Base-by-base conservation (phyloP, 495 filamentous ascomycete species). In the Neurospora cerealis region DNA sequence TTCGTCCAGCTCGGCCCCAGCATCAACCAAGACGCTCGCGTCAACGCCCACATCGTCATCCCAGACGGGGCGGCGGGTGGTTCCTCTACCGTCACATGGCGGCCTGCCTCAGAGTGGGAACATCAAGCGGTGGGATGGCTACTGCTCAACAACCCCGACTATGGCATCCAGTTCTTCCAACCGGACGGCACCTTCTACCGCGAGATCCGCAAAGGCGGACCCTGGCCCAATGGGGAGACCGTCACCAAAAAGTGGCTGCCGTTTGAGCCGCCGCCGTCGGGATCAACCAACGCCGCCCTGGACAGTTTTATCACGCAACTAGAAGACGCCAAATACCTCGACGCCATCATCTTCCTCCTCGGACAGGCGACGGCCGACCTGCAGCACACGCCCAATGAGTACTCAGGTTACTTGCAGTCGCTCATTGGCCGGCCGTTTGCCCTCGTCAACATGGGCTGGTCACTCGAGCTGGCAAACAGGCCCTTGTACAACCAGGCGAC, bases 101-200 rank as follows among this genome's bases (percentile, higher is more conserved):
- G 73, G 10, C 72, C 75, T 1, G 41, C 74, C 9, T 41, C 71
- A 0, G 84, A 88, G 32, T 85, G 79, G 80, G 87, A 88, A 62
- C 82, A 82, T 54, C 87, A 86, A 21, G 79, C 88, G 71, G 88
- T 82, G 82, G 87, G 88, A 2, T 89, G 87, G 87, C 38, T 88
- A 1, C 76, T 89, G 1, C 72, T 83, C 73, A 89, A 89, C 79
- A 88, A 83, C 75, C 79, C 75, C 66, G 81, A 89, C 74, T 72
- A 76, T 34, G 84, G 83, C 2, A 69, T 90, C 8, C 87, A 89
- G 75, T 37, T 89, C 19, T 89, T 89, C 75, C 69, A 79, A 0
- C 41, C 73, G 0, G 85, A 88, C 66, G 88, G 88, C 5, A 82
- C 76, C 1, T 89, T 89, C 78, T 87, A 86, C 77, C 77, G 82